These are phyloP conservation scores for Magnolia kwangsiensis DNA, from an alignment of 164 flowering plant species.

Conservation along the genomic window DNA sequence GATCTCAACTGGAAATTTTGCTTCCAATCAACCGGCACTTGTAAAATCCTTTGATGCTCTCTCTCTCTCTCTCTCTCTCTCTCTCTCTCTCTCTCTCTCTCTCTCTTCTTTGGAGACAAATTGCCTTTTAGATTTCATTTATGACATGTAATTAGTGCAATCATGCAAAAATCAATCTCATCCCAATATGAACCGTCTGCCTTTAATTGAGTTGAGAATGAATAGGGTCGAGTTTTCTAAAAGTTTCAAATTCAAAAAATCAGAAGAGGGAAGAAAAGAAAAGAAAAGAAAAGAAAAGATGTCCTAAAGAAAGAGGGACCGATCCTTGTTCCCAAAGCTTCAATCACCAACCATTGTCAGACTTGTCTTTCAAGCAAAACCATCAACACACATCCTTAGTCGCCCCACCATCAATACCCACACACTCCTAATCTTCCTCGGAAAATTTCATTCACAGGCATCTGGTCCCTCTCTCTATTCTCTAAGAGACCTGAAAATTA, in stretches of 20 bases:
- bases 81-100: not conserved
- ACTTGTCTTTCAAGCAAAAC: constrained; percentile 64
- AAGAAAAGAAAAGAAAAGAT: not conserved
- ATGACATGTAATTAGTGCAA: not conserved
- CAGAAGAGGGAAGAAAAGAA: constrained; percentile 1
- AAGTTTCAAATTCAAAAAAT: not conserved
- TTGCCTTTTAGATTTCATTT: not conserved
- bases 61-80: not conserved
- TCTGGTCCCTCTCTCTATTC: not conserved
- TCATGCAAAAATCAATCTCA: not conserved
- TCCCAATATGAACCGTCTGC: not conserved
- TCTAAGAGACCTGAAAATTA: not conserved
- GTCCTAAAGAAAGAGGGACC: not conserved
- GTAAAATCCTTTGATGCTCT: not conserved
- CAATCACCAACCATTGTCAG: constrained; percentile 39
- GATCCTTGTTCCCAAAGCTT: constrained; percentile 56
- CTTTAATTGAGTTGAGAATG: not conserved
- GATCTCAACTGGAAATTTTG: too few relatives aligned
- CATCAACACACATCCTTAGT: constrained; percentile 14
- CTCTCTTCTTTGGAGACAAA: not conserved
- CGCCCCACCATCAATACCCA: constrained; percentile 16
- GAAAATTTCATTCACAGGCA: not conserved
- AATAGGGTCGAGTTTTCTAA: not conserved
- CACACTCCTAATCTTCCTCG: not conserved
- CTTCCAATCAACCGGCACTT: too few relatives aligned